A percentile compares a stretch with the other conserved stretches of the same genome.
phyloP scores from a whole-genome alignment of 768 basidiomycete genomes.

The Pisolithus albus region DNA sequence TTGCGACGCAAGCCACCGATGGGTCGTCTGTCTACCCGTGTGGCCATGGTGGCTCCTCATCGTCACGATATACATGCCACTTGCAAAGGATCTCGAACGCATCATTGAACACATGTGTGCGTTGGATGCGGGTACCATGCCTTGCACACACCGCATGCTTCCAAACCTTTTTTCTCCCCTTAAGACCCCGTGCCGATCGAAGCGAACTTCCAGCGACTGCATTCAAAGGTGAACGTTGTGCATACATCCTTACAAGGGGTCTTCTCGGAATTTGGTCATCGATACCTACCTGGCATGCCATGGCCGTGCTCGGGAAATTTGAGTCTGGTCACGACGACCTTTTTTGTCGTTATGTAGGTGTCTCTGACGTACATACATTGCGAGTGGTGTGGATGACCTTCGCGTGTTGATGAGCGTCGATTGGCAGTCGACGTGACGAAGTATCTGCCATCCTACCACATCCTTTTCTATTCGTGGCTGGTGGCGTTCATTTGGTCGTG shows the following conservation, averaged over 20 bases:
- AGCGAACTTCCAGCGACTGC: neutral
- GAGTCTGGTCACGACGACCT: no score
- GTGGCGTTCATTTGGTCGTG: no score
- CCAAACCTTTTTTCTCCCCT: neutral
- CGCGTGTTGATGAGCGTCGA: neutral
- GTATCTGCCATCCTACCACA: no score
- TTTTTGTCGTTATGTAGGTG: no score
- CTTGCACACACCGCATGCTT: neutral
- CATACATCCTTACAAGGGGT: neutral
- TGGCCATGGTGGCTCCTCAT: neutral
- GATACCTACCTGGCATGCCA: neutral
- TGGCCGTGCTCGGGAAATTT: no score
- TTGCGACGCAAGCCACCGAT: neutral
- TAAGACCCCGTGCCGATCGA: neutral
- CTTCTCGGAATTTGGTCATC: neutral
- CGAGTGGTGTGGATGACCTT: neutral
- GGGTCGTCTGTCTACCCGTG: neutral
- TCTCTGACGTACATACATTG: neutral
- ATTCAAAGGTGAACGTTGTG: neutral
- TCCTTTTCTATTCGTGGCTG: no score
- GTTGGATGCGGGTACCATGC: neutral
- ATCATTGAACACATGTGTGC: conserved; percentile 1
- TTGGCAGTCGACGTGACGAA: neutral
- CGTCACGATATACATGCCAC: neutral
- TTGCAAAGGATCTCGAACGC: neutral